Evolutionary conservation across 1,284 basidiomycete species (phyloP), one percentile per base, ranked within the genome.

Genomic region (Coriolopsis trogii): DNA sequence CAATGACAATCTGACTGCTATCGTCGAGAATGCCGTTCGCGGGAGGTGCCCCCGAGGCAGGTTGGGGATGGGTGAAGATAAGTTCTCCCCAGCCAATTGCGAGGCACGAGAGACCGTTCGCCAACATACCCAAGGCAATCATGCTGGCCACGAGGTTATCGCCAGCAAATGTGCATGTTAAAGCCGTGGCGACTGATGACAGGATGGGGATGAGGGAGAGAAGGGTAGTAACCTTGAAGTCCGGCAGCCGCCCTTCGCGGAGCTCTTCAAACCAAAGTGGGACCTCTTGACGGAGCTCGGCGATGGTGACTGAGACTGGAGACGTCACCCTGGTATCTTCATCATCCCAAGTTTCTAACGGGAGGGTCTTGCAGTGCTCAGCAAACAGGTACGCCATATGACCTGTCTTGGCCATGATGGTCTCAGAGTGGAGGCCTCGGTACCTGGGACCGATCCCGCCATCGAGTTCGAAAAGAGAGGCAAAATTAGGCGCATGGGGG

Each of bases 401-500:
- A 10, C 55, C 53, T 6, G 58, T 60, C 42, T 51, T 51, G 4
- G 50, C n/a, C 33, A 60, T 51, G 42, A 41, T 16, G 6, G 58
- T 60, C 4, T 55, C 58, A 3, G 58, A 60, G 20, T 46, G 56
- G 7, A 51, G 45, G 2, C 43, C 58, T 6, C 45, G 56, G 34
- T 55, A 60, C 24, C 37, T 46, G 12, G 55, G 58, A 7, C 58
- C 58, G 6, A 40, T 33, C 13, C 18, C 46, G 9, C 55, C 53
- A 29, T 60, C 49, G 21, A 57, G 54, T 24, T 50, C 58, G 46
- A 60, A 60, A 13, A 60, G 53, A 10, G 45, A 41, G 12, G 58
- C 55, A 16, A n/a, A n/a, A n/a, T n/a, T n/a, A n/a, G 58, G 58
- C 21, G 57, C 53, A 42, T 52, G 53, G 29, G 49, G 45, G 41